These are phyloP conservation scores for Cladobotryum protrusum DNA, from an alignment of 2,329 filamentous ascomycete genomes.

Conservation along the genomic window DNA sequence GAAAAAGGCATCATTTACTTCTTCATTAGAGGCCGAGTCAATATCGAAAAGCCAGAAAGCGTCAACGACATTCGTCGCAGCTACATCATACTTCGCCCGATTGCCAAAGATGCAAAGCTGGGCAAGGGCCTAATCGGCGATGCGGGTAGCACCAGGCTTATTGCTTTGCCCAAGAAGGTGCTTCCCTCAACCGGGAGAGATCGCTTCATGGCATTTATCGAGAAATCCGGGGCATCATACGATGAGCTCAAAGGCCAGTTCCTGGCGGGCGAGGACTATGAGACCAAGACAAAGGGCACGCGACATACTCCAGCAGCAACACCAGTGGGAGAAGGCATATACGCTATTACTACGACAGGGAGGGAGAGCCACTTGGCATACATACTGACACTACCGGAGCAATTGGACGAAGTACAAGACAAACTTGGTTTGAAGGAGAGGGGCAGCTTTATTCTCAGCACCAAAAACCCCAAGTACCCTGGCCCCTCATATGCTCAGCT, in stretches of 20 bases:
- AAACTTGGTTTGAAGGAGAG: constrained; percentile 65
- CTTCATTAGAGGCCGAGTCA: constrained; percentile 75
- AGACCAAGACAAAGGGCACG: constrained; percentile 68
- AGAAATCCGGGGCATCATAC: constrained; percentile 62
- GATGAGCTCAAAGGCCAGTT: constrained; percentile 68
- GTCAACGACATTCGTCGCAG: constrained; percentile 70
- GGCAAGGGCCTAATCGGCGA: constrained; percentile 43
- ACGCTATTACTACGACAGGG: constrained; percentile 68
- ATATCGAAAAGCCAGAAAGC: constrained; percentile 60
- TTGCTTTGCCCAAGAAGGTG: constrained; percentile 79
- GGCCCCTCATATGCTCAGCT: constrained; percentile 59
- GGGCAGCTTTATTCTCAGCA: constrained; percentile 68
- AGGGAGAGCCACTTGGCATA: constrained; percentile 73
- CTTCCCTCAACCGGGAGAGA: constrained; percentile 64
- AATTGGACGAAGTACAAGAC: constrained; percentile 65
- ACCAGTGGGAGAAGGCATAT: constrained; percentile 79
- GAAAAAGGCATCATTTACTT: constrained; percentile 92
- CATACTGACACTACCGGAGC: constrained; percentile 65
- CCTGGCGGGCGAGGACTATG: constrained; percentile 59
- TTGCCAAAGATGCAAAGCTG: constrained; percentile 59
- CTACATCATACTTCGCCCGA: constrained; percentile 72
- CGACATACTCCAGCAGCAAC: constrained; percentile 63
- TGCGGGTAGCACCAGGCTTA: constrained; percentile 58
- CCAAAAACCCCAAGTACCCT: constrained; percentile 70
- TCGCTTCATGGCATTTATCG: constrained; percentile 75